Evolutionary conservation across 75 land plant species (phyloP).

Genomic region (Selaginella moellendorffii): DNA sequence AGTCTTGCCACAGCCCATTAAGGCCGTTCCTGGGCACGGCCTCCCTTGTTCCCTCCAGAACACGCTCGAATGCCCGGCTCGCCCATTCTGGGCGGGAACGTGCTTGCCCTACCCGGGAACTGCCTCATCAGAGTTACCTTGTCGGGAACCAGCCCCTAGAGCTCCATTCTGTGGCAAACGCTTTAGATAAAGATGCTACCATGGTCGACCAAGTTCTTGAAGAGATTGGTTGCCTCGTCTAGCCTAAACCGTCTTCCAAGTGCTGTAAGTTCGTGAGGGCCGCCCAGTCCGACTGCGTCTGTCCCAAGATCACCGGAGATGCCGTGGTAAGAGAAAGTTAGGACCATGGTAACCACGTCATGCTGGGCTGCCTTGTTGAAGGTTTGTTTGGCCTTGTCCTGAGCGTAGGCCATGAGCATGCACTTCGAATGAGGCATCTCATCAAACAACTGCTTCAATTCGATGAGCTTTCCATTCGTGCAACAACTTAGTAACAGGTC

Average conservation of each 20-base stretch:
- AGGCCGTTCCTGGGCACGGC: too few relatives aligned
- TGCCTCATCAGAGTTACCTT: not conserved
- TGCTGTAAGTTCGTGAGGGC: too few relatives aligned
- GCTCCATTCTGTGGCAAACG: not conserved
- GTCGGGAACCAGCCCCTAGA: not conserved
- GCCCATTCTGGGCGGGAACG: too few relatives aligned
- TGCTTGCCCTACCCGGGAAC: too few relatives aligned
- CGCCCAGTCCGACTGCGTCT: too few relatives aligned
- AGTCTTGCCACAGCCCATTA: too few relatives aligned
- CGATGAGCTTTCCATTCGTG: not conserved
- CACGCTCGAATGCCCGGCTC: too few relatives aligned
- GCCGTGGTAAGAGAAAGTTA: not conserved
- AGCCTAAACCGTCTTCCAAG: too few relatives aligned
- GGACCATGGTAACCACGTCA: not conserved
- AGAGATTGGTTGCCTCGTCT: not conserved
- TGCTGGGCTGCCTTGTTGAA: not conserved
- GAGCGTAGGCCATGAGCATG: not conserved
- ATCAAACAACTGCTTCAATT: not conserved
- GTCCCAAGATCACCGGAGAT: too few relatives aligned
- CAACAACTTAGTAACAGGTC: not conserved
- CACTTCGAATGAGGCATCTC: not conserved
- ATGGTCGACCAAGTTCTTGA: not conserved
- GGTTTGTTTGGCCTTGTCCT: not conserved
- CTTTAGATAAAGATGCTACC: not conserved
- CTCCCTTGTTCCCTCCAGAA: too few relatives aligned